These are phyloP conservation scores for Marasmius tenuissimus DNA, from an alignment of 1,284 basidiomycete species.

Conservation along the genomic window DNA sequence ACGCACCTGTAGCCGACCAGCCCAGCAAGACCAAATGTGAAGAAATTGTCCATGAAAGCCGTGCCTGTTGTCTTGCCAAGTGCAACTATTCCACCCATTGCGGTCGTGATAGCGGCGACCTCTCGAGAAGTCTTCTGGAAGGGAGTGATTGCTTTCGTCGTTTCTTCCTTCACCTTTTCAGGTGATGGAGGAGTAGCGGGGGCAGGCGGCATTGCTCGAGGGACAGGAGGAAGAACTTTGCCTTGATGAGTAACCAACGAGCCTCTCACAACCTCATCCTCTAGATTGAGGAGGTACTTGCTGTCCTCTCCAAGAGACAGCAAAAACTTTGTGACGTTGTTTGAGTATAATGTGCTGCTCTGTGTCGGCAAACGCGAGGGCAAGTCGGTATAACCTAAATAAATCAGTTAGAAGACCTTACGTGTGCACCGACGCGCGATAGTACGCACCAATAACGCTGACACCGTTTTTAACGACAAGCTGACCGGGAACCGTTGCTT, in stretches of 20 bases:
- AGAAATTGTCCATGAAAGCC: conserved; percentile 83
- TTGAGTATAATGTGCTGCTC: conserved; percentile 84
- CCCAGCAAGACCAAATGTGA: conserved; percentile 81
- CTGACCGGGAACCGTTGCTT: conserved; percentile 75
- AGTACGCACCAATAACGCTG: conserved; percentile 65
- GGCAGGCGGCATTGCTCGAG: conserved; percentile 63
- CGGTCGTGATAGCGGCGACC: conserved; percentile 68
- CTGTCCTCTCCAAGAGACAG: conserved; percentile 71
- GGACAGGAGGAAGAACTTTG: conserved; percentile 61
- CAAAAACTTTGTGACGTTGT: conserved; percentile 87
- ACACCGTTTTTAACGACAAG: conserved; percentile 69
- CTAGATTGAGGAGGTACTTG: conserved; percentile 66
- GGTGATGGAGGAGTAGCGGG: conserved; percentile 48
- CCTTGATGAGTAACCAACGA: conserved; percentile 76
- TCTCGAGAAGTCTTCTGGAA: conserved; percentile 80
- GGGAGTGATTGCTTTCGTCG: conserved; percentile 66
- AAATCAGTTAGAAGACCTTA: conserved; percentile 1
- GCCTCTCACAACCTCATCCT: conserved; percentile 82
- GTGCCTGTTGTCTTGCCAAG: conserved; percentile 78
- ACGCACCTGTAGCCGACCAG: conserved; percentile 68
- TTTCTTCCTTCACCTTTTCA: conserved; percentile 50
- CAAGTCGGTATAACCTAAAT: conserved; percentile 74
- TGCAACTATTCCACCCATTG: conserved; percentile 70
- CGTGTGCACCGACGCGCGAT: not conserved
- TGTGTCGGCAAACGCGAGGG: conserved; percentile 84